phyloP scores from a whole-genome alignment of 139 green algal genomes.

The Chlorella vulgaris region DNA sequence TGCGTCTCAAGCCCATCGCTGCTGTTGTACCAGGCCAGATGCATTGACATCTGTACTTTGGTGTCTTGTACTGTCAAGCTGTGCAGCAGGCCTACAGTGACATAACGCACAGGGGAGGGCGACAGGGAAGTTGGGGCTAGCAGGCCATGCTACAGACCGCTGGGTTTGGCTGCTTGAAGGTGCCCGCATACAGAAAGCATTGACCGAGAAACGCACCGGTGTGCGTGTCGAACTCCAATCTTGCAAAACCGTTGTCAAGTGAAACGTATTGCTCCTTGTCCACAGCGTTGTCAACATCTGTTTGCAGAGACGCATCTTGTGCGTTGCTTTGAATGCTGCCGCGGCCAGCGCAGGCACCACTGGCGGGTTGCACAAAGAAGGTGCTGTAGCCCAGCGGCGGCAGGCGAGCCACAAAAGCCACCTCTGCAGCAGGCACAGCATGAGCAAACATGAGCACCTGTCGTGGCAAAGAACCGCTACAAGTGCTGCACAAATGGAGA shows the following conservation, averaged over 20 bases:
- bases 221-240: constrained; percentile 36
- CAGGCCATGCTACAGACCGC: not conserved
- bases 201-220: constrained; percentile 1
- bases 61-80: not conserved
- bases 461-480: not conserved
- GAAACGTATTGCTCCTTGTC: not conserved
- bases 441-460: not conserved
- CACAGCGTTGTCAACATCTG: not conserved
- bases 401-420: constrained; percentile 57
- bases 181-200: no score
- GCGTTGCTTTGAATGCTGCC: not conserved
- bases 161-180: not conserved
- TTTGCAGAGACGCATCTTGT: not conserved
- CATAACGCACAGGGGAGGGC: not conserved
- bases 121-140: no score
- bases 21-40: constrained; percentile 54
- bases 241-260: constrained; percentile 34
- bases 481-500: no score
- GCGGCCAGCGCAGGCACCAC: not conserved
- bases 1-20: constrained; percentile 48
- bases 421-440: constrained; percentile 30
- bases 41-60: not conserved
- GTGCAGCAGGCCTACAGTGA: constrained; percentile 1
- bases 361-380: constrained; percentile 33
- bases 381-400: constrained; percentile 62